Conservation (phyloP, 148 eudicot genomes). For the Agrostemma githago region DNA sequence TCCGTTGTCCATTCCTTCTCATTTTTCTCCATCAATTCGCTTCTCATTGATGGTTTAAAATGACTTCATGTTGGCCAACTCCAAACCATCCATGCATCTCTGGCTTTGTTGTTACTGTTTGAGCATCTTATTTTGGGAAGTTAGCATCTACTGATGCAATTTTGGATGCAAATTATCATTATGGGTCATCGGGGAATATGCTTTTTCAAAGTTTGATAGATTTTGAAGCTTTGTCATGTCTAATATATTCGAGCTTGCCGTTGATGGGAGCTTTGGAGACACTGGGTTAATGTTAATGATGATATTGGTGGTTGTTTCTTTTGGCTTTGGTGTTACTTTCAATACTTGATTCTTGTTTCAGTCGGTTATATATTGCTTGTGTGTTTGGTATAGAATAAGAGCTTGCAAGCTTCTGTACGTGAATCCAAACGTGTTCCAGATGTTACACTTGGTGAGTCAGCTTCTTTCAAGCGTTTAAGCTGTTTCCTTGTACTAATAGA, state of each 20-base stretch:
- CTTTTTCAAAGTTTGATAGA: no score
- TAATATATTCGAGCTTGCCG: background rate
- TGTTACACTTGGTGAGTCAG: slow-evolving; percentile 55
- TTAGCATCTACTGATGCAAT: background rate
- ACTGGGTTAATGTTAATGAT: background rate
- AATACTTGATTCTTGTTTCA: slow-evolving; percentile 4
- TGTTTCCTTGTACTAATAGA: background rate
- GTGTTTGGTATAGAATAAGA: slow-evolving; percentile 53
- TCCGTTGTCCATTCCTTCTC: background rate
- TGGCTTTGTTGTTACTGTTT: background rate
- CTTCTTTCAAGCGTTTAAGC: slow-evolving; percentile 15
- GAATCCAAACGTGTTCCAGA: slow-evolving; percentile 62
- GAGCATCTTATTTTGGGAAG: background rate
- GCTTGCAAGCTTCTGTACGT: slow-evolving; percentile 55
- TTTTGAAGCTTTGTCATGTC: no score
- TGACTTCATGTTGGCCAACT: background rate
- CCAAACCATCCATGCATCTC: background rate
- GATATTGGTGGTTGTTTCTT: background rate
- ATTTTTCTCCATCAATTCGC: background rate
- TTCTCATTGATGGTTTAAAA: background rate
- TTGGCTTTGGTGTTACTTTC: slow-evolving; percentile 1
- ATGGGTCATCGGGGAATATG: background rate
- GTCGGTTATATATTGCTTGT: background rate
- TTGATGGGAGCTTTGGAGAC: background rate
- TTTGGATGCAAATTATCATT: no score